Conservation (phyloP, 106 monocot genomes). For the Dactylorhiza incarnata region DNA sequence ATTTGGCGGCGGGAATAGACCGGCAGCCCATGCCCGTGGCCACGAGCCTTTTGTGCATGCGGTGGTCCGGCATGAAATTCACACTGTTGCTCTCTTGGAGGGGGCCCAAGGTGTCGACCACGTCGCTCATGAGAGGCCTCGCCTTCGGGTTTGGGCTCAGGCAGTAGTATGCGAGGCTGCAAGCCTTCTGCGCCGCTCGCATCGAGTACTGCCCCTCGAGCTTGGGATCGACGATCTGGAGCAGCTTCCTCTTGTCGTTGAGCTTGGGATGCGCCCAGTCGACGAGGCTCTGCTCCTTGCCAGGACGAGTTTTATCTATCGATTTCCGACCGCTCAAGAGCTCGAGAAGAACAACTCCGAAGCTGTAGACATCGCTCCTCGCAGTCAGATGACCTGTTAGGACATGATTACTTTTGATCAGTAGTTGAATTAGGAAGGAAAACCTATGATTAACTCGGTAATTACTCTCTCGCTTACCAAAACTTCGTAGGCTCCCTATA, state of each 20-base stretch:
- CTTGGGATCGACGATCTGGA: slow-evolving; percentile 69
- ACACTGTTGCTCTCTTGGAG: slow-evolving; percentile 20
- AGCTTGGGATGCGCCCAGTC: slow-evolving; percentile 90
- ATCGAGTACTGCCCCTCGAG: slow-evolving; percentile 65
- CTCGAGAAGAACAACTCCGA: slow-evolving; percentile 84
- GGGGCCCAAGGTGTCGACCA: slow-evolving; percentile 76
- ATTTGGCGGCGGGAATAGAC: slow-evolving; percentile 30
- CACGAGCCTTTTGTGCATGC: slow-evolving; percentile 18
- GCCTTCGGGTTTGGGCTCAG: slow-evolving; percentile 75
- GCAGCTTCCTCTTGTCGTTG: slow-evolving; percentile 73
- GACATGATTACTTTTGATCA: not conserved
- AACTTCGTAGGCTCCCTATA: no score
- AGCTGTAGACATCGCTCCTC: slow-evolving; percentile 86
- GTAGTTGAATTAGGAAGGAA: no score
- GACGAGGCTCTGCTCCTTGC: slow-evolving; percentile 81
- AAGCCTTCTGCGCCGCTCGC: slow-evolving; percentile 68
- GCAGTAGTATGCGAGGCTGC: slow-evolving; percentile 74
- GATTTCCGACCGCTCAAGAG: slow-evolving; percentile 74
- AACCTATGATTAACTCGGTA: no score
- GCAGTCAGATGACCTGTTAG: slow-evolving; percentile 77
- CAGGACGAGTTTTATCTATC: slow-evolving; percentile 75
- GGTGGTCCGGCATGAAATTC: slow-evolving; percentile 19
- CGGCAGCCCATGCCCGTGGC: slow-evolving; percentile 24
- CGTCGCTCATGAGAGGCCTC: slow-evolving; percentile 80
- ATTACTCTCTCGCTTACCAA: no score